Evolutionary conservation across 2,329 filamentous ascomycete species (phyloP).

Genomic region (Westerdykella ornata): DNA sequence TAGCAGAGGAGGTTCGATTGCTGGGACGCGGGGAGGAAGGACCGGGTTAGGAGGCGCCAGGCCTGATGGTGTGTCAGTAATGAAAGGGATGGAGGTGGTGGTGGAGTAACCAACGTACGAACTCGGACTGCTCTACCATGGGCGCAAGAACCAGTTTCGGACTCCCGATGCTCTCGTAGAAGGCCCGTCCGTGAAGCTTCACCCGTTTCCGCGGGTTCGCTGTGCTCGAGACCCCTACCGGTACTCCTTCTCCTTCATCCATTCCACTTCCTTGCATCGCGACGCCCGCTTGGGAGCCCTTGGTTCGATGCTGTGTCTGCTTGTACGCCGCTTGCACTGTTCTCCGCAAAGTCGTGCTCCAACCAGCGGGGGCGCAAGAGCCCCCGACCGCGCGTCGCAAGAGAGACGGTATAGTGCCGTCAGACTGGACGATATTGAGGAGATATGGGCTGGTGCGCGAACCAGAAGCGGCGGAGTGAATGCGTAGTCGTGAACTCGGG

Average conservation of each 20-base stretch:
- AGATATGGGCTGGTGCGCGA: too few species aligned
- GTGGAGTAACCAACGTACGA: constrained; percentile 54
- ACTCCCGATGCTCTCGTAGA: constrained; percentile 90
- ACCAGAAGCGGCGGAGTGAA: too few species aligned
- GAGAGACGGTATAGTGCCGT: too few species aligned
- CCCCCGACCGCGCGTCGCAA: too few species aligned
- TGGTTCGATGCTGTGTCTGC: neutral
- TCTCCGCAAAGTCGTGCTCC: too few species aligned
- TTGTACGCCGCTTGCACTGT: too few species aligned
- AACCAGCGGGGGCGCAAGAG: too few species aligned
- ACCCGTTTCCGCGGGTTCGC: constrained; percentile 11
- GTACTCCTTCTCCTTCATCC: constrained; percentile 4
- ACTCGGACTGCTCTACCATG: constrained; percentile 98
- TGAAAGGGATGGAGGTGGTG: neutral
- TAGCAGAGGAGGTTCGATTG: constrained; percentile 67
- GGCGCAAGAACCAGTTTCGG: constrained; percentile 87
- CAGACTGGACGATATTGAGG: too few species aligned
- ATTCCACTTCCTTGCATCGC: neutral
- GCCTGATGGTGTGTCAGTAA: constrained; percentile 52
- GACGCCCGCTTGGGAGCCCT: constrained; percentile 1
- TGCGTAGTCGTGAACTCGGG: too few species aligned
- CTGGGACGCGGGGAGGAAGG: constrained; percentile 64
- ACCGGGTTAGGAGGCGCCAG: constrained; percentile 93
- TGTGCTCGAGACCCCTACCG: constrained; percentile 2
- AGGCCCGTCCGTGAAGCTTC: constrained; percentile 77